Evolutionary conservation across 2,329 filamentous ascomycete genomes (phyloP).

Genomic region (Aspergillus chevalieri): DNA sequence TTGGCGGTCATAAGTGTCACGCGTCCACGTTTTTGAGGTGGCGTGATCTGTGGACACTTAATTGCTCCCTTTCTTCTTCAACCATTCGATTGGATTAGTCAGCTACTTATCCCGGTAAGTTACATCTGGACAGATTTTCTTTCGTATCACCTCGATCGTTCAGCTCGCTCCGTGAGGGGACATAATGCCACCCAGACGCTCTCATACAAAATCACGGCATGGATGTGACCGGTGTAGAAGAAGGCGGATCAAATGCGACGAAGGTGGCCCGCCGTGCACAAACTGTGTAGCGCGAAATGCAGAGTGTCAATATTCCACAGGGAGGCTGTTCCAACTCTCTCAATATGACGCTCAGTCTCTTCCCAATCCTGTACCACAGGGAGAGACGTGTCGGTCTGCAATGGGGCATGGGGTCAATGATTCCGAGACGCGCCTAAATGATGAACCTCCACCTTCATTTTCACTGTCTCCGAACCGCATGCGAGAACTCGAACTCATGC

Average conservation of each 20-base stretch:
- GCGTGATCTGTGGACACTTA: too few species aligned
- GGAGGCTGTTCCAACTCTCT: slow-evolving; percentile 1
- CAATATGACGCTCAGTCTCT: not conserved
- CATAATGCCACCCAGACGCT: slow-evolving; percentile 1
- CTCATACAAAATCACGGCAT: not conserved
- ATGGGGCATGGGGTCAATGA: too few species aligned
- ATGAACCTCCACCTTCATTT: too few species aligned
- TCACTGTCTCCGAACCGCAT: slow-evolving; percentile 11
- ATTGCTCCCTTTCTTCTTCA: too few species aligned
- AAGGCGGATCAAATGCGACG: slow-evolving; percentile 8
- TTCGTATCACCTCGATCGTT: not conserved
- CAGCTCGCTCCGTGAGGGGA: not conserved
- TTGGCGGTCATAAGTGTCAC: too few species aligned
- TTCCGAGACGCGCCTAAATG: too few species aligned
- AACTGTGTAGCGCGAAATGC: slow-evolving; percentile 10
- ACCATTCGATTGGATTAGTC: too few species aligned
- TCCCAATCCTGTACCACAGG: too few species aligned
- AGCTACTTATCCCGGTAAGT: too few species aligned
- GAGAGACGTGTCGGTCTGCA: too few species aligned
- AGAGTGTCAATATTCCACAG: slow-evolving; percentile 6
- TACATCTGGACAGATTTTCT: too few species aligned
- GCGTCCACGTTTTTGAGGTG: too few species aligned
- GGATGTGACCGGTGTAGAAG: slow-evolving; percentile 1
- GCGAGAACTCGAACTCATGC: slow-evolving; percentile 42
- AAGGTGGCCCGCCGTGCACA: slow-evolving; percentile 10